A percentile compares a stretch with the other conserved stretches of the same genome.
These are phyloP conservation scores for Claviceps capensis DNA, from an alignment of 2,329 filamentous ascomycete species.

Conservation along the genomic window DNA sequence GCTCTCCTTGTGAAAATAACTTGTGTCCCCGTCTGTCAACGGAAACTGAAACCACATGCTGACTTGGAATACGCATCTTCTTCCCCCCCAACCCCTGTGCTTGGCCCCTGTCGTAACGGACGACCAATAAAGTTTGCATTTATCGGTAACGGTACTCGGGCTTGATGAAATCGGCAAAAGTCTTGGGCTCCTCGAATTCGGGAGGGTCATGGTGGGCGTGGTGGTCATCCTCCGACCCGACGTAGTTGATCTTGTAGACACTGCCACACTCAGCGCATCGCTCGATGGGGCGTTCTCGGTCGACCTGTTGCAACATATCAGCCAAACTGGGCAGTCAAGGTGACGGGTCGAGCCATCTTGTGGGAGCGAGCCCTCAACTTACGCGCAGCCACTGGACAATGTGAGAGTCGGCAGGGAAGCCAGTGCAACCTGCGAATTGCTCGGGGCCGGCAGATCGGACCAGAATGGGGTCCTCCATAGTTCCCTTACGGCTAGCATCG, in stretches of 20 bases:
- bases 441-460: constrained; percentile 90
- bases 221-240: constrained; percentile 66
- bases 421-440: constrained; percentile 95
- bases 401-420: constrained; percentile 85
- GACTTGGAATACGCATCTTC: constrained; percentile 10
- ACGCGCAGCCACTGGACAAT: constrained; percentile 80
- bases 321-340: neutral
- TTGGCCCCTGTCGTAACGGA: constrained; percentile 4
- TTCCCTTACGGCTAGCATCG: constrained; percentile 84
- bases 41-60: constrained; percentile 10
- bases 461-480: constrained; percentile 75
- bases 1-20: constrained; percentile 10
- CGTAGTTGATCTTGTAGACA: constrained; percentile 96
- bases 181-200: constrained; percentile 78
- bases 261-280: constrained; percentile 94
- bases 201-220: constrained; percentile 46
- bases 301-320: constrained; percentile 42
- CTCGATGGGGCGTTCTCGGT: constrained; percentile 79
- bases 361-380: constrained; percentile 25
- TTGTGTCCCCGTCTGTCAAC: constrained; percentile 8
- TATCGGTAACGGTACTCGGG: constrained; percentile 75
- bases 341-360: neutral
- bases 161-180: constrained; percentile 90
- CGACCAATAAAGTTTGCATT: constrained; percentile 11
- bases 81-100: neutral